A percentile compares a stretch with the other conserved stretches of the same genome.
Evolutionary conservation across 306 rosid species (phyloP).

Genomic region (Benincasa hispida): DNA sequence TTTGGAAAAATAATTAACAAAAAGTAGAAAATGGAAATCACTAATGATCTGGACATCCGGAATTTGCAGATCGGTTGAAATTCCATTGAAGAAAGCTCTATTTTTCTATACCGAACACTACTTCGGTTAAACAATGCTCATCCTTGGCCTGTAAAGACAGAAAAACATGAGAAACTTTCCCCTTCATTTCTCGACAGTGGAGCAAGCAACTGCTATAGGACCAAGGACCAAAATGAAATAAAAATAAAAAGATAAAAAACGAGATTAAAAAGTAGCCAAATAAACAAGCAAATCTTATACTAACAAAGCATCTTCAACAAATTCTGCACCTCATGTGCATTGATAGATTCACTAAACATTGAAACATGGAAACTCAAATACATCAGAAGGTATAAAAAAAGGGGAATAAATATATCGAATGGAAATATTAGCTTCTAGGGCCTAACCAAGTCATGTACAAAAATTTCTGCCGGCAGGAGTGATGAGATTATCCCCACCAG

Average conservation of each 20-base stretch:
- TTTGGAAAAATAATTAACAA: too few species aligned
- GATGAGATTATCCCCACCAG: neutral
- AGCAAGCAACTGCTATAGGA: neutral
- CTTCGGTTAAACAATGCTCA: neutral
- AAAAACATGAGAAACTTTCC: neutral
- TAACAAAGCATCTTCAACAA: neutral
- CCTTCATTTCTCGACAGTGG: neutral
- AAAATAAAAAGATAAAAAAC: neutral
- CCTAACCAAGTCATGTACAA: slow-evolving; percentile 9
- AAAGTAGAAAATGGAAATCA: neutral
- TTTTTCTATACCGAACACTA: neutral
- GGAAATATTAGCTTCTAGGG: neutral
- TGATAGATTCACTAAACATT: neutral
- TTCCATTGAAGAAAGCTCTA: neutral
- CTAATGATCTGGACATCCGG: neutral
- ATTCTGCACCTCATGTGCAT: neutral
- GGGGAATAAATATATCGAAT: neutral
- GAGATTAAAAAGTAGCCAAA: neutral
- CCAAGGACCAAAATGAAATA: neutral
- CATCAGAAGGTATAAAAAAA: neutral
- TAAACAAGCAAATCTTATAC: neutral
- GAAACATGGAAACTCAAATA: neutral
- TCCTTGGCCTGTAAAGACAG: neutral
- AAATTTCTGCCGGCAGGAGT: neutral
- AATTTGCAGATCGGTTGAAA: neutral